These are phyloP conservation scores for Aspergillus hiratsukae DNA, from an alignment of 2,329 filamentous ascomycete genomes.

Conservation along the genomic window DNA sequence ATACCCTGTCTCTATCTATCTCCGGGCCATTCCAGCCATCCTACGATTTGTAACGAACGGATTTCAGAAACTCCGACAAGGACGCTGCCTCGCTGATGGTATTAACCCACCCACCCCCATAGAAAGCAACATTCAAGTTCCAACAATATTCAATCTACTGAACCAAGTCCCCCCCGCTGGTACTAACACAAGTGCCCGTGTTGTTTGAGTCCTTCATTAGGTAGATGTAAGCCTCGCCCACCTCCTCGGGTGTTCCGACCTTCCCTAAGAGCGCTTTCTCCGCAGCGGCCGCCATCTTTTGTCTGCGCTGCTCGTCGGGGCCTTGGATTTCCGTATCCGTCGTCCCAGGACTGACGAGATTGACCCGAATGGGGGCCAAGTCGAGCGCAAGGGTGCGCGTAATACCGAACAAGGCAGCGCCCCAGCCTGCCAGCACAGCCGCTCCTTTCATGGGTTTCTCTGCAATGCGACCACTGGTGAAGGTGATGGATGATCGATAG, in stretches of 20 bases:
- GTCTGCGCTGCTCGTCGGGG: conserved; percentile 6
- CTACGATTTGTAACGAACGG: not conserved
- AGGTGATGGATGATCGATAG: conserved; percentile 32
- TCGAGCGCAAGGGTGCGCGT: conserved; percentile 37
- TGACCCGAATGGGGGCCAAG: conserved; percentile 39
- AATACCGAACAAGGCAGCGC: conserved; percentile 27
- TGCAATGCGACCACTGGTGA: conserved; percentile 37
- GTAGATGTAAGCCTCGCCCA: conserved; percentile 44
- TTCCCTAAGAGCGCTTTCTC: conserved; percentile 17
- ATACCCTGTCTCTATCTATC: not conserved
- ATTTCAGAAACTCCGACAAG: not conserved
- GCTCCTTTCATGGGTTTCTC: conserved; percentile 33
- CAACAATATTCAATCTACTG: not conserved
- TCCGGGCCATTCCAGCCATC: not conserved
- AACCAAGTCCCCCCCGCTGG: conserved; percentile 32
- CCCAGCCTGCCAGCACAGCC: conserved; percentile 24
- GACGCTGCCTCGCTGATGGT: not conserved
- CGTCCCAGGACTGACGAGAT: conserved; percentile 38
- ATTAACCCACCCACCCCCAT: no score
- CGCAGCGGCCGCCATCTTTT: conserved; percentile 25
- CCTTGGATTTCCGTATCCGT: conserved; percentile 37
- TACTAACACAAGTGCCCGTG: conserved; percentile 30
- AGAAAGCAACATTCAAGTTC: not conserved
- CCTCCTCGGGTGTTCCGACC: conserved; percentile 30
- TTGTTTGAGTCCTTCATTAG: conserved; percentile 41